Base-by-base conservation (phyloP, 1,284 basidiomycete genomes). In the Rugosomyces carneus region DNA sequence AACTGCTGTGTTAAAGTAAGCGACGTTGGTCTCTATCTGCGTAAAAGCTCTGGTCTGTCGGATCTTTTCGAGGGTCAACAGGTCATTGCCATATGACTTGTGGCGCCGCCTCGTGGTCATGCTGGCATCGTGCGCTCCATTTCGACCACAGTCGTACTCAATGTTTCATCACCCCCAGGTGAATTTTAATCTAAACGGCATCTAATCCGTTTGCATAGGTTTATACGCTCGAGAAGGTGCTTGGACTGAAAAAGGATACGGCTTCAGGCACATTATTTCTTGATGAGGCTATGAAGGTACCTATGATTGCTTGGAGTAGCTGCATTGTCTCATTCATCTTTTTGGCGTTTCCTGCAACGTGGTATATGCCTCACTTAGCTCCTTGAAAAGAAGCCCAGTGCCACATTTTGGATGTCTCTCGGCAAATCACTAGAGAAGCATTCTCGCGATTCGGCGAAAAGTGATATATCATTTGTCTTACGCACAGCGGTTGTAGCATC, bases 161-260 rank as follows among this genome's bases (percentile, higher is more conserved):
- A n/a, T n/a, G n/a, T n/a, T n/a, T n/a, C 13, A 23, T 40, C 20
- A 5, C n/a, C 15, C 31, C 13, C 8, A n/a, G n/a, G 5, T 16
- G 31, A 15, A 34, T 34, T 13, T 6, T 15, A 8, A 8, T 34
- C n/a, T 4, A 3, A 3, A 11, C 23, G 10, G 13, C 5, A 13
- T 5, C 10, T 9, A 16, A 36, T 15, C n/a, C 19, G 35, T 23
- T 16, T 18, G 32, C 35, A 23, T 51, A 93, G 86, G 89, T 97
- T 3, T 96, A 97, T 63, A 89, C 88, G 0, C 76, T 99, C 5
- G 93, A 98, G 63, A 96, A 92, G 60, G 94, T 98, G 3, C 71
- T 98, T 23, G 82, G 80, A 57, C 65, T 94, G 56, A 97, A 97
- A 69, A 87, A 80, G 59, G 92, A 95, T 60, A 73, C 82, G 0